Conservation (phyloP, 2,329 filamentous ascomycete species). For the Achaetomium macrosporum region DNA sequence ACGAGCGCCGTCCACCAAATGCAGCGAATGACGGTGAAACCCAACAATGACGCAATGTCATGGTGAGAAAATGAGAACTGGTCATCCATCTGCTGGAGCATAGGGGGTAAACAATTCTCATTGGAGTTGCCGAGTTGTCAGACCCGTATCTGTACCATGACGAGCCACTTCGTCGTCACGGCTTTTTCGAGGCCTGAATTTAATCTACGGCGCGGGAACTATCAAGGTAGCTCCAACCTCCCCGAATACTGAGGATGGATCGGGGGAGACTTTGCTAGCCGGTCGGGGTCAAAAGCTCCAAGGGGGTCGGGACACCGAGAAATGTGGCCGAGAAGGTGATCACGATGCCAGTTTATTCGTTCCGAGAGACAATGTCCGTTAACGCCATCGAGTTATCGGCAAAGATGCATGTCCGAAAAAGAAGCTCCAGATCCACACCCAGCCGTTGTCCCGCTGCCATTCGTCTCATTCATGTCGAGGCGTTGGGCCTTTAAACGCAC, state of each 20-base stretch:
- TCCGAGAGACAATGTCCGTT: conserved; percentile 27
- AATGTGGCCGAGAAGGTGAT: conserved; percentile 12
- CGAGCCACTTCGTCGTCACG: conserved; percentile 48
- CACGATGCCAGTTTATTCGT: conserved; percentile 27
- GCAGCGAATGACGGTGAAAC: no score
- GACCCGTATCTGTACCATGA: conserved; percentile 63
- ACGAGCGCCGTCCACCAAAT: no score
- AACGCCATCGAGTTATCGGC: conserved; percentile 24
- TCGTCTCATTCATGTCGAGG: conserved; percentile 21
- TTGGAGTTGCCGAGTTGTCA: conserved; percentile 36
- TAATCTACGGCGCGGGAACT: conserved; percentile 55
- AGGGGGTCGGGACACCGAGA: neutral
- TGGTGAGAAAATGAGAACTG: neutral
- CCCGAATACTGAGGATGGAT: conserved; percentile 43
- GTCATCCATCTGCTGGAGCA: neutral
- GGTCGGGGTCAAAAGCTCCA: conserved; percentile 25
- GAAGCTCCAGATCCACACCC: conserved; percentile 20
- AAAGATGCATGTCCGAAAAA: conserved; percentile 18
- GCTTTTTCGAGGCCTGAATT: conserved; percentile 55
- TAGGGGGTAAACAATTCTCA: neutral
- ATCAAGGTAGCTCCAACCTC: conserved; percentile 53
- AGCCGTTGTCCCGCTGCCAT: conserved; percentile 20
- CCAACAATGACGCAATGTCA: no score
- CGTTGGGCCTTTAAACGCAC: conserved; percentile 21
- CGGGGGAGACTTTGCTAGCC: conserved; percentile 54